Evolutionary conservation across 495 filamentous ascomycete species (phyloP), one percentile per base, ranked within the genome.

Genomic region (Hyaloscypha hepaticicola): DNA sequence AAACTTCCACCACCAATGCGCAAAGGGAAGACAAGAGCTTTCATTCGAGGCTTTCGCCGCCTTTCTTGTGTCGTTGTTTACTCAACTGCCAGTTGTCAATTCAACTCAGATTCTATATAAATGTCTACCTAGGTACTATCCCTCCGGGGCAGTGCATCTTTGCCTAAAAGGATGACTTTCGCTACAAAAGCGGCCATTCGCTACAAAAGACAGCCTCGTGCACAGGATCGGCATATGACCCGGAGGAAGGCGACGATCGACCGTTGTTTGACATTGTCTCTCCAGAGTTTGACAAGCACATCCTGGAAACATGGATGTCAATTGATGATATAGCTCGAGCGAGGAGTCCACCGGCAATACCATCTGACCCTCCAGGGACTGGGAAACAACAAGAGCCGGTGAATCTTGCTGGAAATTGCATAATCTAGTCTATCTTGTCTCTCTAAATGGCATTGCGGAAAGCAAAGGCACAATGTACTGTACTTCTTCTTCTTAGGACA

Each of bases 381-480:
- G 50, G 12, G 26, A 28, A 27, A 58, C 31, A 41, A n/a, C 24
- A 31, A 41, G 19, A 38, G 38, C 38, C 4, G 38, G 38, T 16
- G 19, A 45, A 45, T 4, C 38, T 19, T 19, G n/a, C 38, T 16
- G 38, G 7, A 11, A 16, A 16, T 4, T 19, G 38, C 4, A 16
- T 16, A 16, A 45, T 45, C 38, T 45, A 45, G 7, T 45, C 38
- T 45, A 49, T 60, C 38, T n/a, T n/a, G 26, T 61, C 53, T 48
- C n/a, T 61, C 48, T 61, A 53, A 27, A 68, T 63, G 65, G 65
- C 67, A 56, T 63, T 66, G 68, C 66, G 64, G 55, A 66, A 66
- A 61, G 61, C 56, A 69, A 70, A 58, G 28, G 66, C 49, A 59
- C 64, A 63, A 65, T 64, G 56, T 45, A 41, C n/a, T n/a, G n/a